Evolutionary conservation across 805 yeast genomes (phyloP), one percentile per base, ranked within the genome.

Genomic region (Jamesozyma piceae): DNA sequence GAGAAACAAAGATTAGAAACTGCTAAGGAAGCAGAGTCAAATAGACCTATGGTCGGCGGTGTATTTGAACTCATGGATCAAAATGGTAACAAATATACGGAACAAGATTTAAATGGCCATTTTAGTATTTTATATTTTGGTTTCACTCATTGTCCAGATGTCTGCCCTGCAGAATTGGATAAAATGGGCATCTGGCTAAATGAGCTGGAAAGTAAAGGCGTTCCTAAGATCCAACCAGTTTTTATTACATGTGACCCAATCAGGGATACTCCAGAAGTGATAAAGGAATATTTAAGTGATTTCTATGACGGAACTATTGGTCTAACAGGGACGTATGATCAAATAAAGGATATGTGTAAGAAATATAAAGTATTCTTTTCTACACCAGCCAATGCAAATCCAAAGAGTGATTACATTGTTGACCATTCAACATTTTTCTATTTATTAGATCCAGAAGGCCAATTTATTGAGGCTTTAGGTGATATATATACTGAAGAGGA

Each of bases 401-500:
- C 95, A 0, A 96, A 95, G 20, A 95, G 90, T 62, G 96, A 90
- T 53, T 90, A 90, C 59, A 72, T 90, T 47, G 98, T 90, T 29
- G 98, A 90, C 60, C 98, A 90, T 65, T 89, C 97, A 3, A 90
- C 92, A 44, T 90, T 89, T 75, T 89, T 89, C 66, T 90, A 92
- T 59, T 69, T 90, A 52, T 88, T 92, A 95, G 97, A 92, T 60
- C 89, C 95, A 17, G 97, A 92, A 61, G 98, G 97, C 37, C 78
- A 85, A 58, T 90, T 87, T 57, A 83, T 90, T 42, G 96, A 92
- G 62, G 97, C 92, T 5, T 71, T 90, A 51, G 98, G 97, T 43
- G 80, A 95, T 63, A 88, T 89, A 55, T 86, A 82, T 53, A 82
- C 78, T 41, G 89, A 87, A 20, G 72, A 72, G 22, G 80, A 80